phyloP scores from a whole-genome alignment of 768 basidiomycete genomes.

The Xerocomus brunneocitrinus region DNA sequence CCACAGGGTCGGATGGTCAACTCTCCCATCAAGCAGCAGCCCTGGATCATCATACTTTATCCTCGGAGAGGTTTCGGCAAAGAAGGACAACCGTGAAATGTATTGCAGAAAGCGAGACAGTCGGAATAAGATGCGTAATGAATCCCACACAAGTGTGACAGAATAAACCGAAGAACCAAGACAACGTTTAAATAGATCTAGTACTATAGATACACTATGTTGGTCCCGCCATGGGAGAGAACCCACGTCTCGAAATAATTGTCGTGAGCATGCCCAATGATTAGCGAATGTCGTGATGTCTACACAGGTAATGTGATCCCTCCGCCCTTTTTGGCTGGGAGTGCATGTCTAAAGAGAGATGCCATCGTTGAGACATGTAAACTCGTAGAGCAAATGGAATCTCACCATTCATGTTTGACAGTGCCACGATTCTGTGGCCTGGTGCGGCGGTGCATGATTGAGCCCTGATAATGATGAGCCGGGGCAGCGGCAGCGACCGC shows the following conservation, averaged over 20 bases:
- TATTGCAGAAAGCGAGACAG: no score
- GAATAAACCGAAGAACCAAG: neutral
- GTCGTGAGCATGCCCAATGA: neutral
- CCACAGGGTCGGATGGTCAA: neutral
- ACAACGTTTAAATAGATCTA: neutral
- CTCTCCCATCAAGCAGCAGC: neutral
- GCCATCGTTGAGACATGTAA: neutral
- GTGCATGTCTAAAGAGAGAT: neutral
- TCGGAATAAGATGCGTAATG: neutral
- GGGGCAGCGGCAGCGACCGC: conserved; percentile 2
- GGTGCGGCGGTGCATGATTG: neutral
- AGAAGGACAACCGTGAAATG: no score
- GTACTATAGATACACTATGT: neutral
- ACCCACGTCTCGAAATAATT: no score
- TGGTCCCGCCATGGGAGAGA: neutral
- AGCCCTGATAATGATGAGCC: neutral
- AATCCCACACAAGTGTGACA: neutral
- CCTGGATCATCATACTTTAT: neutral
- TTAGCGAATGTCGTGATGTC: neutral
- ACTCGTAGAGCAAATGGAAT: neutral
- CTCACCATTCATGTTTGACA: neutral
- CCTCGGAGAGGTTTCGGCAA: neutral
- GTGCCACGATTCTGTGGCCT: neutral
- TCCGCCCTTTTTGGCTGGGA: neutral
- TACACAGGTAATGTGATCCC: neutral